Percentiles rank a stretch among this genome's conserved stretches.
Conservation (phyloP, 495 filamentous ascomycete genomes). For the Geoglossum glabrum region DNA sequence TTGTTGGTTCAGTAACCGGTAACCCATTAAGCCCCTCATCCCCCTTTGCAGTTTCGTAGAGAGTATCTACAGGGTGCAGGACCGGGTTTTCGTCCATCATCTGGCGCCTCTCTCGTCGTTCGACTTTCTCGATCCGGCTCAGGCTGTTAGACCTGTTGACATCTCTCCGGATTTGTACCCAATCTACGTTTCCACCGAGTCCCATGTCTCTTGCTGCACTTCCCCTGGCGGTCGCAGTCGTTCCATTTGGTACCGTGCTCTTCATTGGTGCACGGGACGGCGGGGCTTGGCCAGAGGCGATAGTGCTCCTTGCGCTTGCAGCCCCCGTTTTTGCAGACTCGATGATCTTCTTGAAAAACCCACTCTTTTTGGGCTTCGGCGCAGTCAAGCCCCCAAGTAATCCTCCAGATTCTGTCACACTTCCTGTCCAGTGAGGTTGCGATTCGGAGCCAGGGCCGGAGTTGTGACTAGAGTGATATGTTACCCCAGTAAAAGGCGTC, state of each 20-base stretch:
- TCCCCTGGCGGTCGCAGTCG: constrained; percentile 34
- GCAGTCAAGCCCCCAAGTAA: constrained; percentile 63
- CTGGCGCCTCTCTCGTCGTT: constrained; percentile 78
- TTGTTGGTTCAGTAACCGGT: constrained; percentile 60
- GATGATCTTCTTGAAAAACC: constrained; percentile 92
- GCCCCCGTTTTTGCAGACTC: constrained; percentile 88
- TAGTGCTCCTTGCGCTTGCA: constrained; percentile 71
- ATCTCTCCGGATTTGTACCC: constrained; percentile 89
- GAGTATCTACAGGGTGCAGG: constrained; percentile 69
- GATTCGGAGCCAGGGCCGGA: constrained; percentile 34
- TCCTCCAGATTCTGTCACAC: constrained; percentile 28
- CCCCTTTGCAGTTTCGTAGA: constrained; percentile 69
- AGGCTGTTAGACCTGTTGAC: constrained; percentile 87
- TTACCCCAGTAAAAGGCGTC: constrained; percentile 55
- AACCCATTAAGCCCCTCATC: constrained; percentile 76
- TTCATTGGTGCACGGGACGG: constrained; percentile 18
- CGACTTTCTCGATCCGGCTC: constrained; percentile 67
- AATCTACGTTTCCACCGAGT: constrained; percentile 46
- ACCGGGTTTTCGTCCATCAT: constrained; percentile 74
- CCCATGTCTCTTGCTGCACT: constrained; percentile 43
- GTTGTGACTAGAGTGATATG: constrained; percentile 71
- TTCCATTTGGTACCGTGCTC: constrained; percentile 26
- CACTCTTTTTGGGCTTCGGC: constrained; percentile 76
- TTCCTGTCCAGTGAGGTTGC: constrained; percentile 26
- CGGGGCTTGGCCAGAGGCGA: constrained; percentile 38